Conservation (phyloP, 768 basidiomycete species). For the Lactarius sp. region DNA sequence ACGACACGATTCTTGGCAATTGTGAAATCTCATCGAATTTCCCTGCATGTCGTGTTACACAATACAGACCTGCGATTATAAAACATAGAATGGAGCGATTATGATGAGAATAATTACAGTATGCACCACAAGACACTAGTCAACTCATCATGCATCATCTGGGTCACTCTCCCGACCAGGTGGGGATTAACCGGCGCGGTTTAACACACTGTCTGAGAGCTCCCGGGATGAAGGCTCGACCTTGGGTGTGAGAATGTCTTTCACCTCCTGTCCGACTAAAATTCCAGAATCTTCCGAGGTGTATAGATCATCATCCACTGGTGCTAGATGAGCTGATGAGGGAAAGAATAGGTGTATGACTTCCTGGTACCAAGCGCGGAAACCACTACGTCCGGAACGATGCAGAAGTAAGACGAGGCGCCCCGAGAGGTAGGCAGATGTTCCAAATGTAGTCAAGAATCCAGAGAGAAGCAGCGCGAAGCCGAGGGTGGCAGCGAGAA, state of each 20-base stretch:
- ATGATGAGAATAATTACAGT: background rate
- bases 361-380: slow-evolving; percentile 17
- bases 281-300: slow-evolving; percentile 7
- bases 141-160: background rate
- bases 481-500: slow-evolving; percentile 16
- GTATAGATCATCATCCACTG: background rate
- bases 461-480: slow-evolving; percentile 18
- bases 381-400: slow-evolving; percentile 15
- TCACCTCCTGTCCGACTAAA: background rate
- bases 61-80: background rate
- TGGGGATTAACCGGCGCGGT: background rate
- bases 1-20: background rate
- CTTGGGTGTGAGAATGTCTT: background rate
- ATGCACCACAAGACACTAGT: background rate
- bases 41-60: background rate
- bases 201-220: background rate
- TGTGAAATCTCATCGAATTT: background rate
- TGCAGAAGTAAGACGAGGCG: slow-evolving; percentile 9
- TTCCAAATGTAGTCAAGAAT: slow-evolving; percentile 13
- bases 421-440: slow-evolving; percentile 13
- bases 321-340: background rate
- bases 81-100: background rate
- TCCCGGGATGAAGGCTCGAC: background rate
- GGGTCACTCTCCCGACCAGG: background rate
- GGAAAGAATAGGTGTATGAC: slow-evolving; percentile 3